phyloP scores from a whole-genome alignment of 257 asterid species.

The Ophiorrhiza pumila region DNA sequence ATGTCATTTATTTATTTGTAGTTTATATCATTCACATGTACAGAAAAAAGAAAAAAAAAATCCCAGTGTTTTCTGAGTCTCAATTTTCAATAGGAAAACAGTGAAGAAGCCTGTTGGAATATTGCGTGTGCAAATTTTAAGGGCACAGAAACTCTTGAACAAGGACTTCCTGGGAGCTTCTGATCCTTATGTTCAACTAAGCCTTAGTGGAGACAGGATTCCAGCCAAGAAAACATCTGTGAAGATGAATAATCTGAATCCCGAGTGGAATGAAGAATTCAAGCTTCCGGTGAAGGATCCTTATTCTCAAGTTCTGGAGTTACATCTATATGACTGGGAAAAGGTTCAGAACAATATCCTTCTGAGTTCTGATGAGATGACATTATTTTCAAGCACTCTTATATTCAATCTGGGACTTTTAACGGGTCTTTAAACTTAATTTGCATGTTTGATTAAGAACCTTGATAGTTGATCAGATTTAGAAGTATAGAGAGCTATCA shows the following conservation, averaged over 20 bases:
- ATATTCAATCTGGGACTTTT: not conserved
- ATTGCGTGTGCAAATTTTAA: constrained; percentile 65
- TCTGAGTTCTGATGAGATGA: too few species aligned
- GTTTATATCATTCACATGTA: not conserved
- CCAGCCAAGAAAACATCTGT: constrained; percentile 60
- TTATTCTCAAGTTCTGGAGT: constrained; percentile 49
- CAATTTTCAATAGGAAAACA: constrained; percentile 45
- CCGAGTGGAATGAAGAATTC: constrained; percentile 74
- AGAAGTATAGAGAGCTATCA: not conserved
- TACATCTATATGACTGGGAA: constrained; percentile 80
- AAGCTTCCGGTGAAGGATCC: constrained; percentile 78
- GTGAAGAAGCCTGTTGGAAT: constrained; percentile 82
- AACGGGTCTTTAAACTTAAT: too few species aligned
- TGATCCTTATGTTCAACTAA: constrained; percentile 80
- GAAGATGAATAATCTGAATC: constrained; percentile 66
- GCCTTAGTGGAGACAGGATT: constrained; percentile 62
- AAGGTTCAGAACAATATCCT: constrained; percentile 34
- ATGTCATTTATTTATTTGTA: not conserved
- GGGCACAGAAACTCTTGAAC: constrained; percentile 57
- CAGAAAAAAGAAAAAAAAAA: not conserved
- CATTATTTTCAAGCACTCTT: not conserved
- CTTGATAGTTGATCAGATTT: not conserved
- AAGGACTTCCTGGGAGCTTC: constrained; percentile 64
- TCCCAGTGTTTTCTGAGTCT: not conserved
- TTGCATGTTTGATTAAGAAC: not conserved